Base-by-base conservation (phyloP, 2,329 filamentous ascomycete species). In the Talaromyces sp. region DNA sequence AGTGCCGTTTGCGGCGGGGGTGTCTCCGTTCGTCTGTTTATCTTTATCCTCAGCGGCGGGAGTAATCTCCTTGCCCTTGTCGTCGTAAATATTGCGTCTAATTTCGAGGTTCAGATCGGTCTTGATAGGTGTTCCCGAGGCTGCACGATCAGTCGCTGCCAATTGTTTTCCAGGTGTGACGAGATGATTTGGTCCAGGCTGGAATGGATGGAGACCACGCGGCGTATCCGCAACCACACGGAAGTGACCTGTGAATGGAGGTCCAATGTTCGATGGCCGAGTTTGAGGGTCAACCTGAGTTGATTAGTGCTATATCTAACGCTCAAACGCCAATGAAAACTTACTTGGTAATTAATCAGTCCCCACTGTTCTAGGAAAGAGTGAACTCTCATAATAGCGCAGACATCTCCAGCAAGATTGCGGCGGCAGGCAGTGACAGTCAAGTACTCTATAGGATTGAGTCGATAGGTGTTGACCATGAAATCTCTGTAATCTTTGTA, bases 401-500 rank as follows among this genome's bases (percentile, higher is more conserved):
- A 99, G 35, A 99, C 95, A 77, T 99, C 95, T 67, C 95, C 95
- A 23, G 95, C 95, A 72, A 99, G 79, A 75, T 99, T 99, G 68
- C 95, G 86, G 67, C 95, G 86, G 75, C 95, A 99, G 58, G 95
- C 95, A 11, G 95, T 99, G 61, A 99, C 93, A 5, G 95, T 99
- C 61, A 99, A 83, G 73, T 99, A 99, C 76, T 99, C 95, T 60
- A 92, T 85, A 5, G 95, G 95, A 74, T 98, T 99, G 62, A 99
- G 81, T 40, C 95, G 89, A 78, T 99, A 99, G 14, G 95, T 98
- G 80, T 99, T 99, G 80, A 99, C 92, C 95, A 99, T 99, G 74
- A 99, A 99, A 74, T 99, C 95, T 69, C 95, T 89, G 78, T 99
- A 99, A 74, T 99, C 95, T 79, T 98, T 98, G 82, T 99, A 99